Conservation (phyloP, 192 early-diverging fungal species). For the Coemansia sp. region DNA sequence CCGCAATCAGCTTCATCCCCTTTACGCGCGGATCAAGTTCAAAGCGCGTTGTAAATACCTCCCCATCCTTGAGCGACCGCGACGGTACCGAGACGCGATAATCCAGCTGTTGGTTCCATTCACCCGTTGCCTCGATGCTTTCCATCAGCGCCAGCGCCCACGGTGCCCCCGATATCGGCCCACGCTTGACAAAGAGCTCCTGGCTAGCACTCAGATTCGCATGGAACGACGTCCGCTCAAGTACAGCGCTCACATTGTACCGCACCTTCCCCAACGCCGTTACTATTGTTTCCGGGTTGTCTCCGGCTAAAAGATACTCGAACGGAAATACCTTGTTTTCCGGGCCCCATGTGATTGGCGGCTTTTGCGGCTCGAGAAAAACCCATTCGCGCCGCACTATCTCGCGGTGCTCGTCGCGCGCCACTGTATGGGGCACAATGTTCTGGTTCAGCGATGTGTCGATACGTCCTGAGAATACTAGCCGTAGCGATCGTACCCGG, state of each 20-base stretch:
- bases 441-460: conserved; percentile 51
- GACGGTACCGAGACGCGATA: conserved; percentile 60
- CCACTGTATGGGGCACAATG: conserved; percentile 17
- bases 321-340: conserved; percentile 53
- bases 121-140: conserved; percentile 50
- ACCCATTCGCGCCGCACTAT: conserved; percentile 56
- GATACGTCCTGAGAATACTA: conserved; percentile 55
- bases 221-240: conserved; percentile 59
- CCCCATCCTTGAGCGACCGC: conserved; percentile 55
- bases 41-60: conserved; percentile 53
- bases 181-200: conserved; percentile 51
- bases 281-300: conserved; percentile 60
- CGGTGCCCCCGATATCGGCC: conserved; percentile 47
- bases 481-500: conserved; percentile 52
- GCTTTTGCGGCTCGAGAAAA: conserved; percentile 51
- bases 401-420: conserved; percentile 47
- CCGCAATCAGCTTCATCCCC: conserved; percentile 42
- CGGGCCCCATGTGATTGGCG: conserved; percentile 28
- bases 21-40: conserved; percentile 49
- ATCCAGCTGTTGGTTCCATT: conserved; percentile 56
- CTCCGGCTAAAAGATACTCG: conserved; percentile 57
- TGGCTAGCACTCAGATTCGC: conserved; percentile 38
- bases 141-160: conserved; percentile 55
- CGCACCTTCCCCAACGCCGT: conserved; percentile 51
- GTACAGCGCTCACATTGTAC: conserved; percentile 55